A percentile compares a stretch with the other conserved stretches of the same genome.
phyloP scores from a whole-genome alignment of 176 grass and related monocot species.

The Miscanthus lutarioriparius region DNA sequence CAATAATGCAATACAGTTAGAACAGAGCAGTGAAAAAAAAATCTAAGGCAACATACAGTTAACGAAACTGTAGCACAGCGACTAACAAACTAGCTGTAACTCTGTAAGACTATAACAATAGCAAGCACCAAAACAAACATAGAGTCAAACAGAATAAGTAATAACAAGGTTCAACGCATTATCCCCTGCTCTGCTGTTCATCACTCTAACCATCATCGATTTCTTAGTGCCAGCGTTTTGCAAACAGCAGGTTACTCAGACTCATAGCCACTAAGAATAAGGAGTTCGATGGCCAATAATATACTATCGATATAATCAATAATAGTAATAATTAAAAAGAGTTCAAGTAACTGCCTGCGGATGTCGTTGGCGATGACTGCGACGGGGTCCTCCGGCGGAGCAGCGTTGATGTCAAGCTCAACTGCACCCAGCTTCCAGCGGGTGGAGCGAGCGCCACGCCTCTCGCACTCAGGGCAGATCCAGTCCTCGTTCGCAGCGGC shows the following conservation, averaged over 20 bases:
- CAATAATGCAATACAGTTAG: neutral
- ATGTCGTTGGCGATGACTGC: conserved; percentile 8
- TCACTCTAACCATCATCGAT: conserved; percentile 1
- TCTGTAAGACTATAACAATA: neutral
- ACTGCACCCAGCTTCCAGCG: conserved; percentile 68
- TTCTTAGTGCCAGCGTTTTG: neutral
- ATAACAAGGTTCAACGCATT: conserved; percentile 13
- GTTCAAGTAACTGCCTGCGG: conserved; percentile 52
- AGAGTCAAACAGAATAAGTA: conserved; percentile 19
- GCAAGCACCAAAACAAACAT: conserved; percentile 4
- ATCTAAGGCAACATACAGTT: neutral
- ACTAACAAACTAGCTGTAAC: conserved; percentile 10
- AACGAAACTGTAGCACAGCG: conserved; percentile 10
- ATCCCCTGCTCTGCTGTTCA: neutral
- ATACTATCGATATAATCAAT: neutral
- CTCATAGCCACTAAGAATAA: conserved; percentile 1
- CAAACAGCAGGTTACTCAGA: neutral
- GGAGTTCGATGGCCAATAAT: neutral
- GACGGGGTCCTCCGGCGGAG: conserved; percentile 62
- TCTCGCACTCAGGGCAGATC: conserved; percentile 77
- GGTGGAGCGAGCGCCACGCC: conserved; percentile 56
- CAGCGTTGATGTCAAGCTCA: conserved; percentile 78
- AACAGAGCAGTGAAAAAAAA: conserved; percentile 17
- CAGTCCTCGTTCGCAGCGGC: conserved; percentile 62
- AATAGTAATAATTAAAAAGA: neutral